A percentile compares a stretch with the other conserved stretches of the same genome.
Conservation (phyloP, 768 basidiomycete species). For the Mrakia frigida region DNA sequence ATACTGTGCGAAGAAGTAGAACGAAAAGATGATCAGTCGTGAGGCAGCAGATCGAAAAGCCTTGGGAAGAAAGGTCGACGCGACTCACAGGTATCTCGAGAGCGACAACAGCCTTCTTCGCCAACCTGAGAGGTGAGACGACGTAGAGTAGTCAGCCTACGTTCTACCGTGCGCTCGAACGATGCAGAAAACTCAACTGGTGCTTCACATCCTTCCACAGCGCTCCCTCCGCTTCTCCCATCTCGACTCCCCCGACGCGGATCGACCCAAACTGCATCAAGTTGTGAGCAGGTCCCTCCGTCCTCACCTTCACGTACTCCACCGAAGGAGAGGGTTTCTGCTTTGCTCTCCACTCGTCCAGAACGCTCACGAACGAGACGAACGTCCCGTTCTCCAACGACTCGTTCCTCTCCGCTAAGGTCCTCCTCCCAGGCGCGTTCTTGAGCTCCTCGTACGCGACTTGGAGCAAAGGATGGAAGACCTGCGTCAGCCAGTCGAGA, state of each 20-base stretch:
- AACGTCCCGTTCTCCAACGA: not conserved
- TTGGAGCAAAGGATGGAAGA: not conserved
- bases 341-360: slow-evolving; percentile 1
- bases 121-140: no score
- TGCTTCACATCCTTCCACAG: slow-evolving; percentile 2
- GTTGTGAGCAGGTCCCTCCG: not conserved
- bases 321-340: not conserved
- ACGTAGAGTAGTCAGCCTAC: no score
- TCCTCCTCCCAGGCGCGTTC: not conserved
- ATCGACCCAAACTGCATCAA: not conserved
- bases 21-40: no score
- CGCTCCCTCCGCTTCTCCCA: not conserved
- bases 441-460: slow-evolving; percentile 6
- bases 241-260: not conserved
- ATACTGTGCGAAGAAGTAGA: no score
- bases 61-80: no score
- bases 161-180: no score
- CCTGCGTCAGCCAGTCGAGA: not conserved
- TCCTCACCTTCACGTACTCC: not conserved
- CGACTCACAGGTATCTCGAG: no score
- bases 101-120: no score
- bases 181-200: not conserved
- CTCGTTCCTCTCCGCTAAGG: not conserved
- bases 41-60: no score
- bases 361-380: not conserved